These are phyloP conservation scores for Hypoxylon rickii DNA, from an alignment of 495 filamentous ascomycete genomes.

Conservation along the genomic window DNA sequence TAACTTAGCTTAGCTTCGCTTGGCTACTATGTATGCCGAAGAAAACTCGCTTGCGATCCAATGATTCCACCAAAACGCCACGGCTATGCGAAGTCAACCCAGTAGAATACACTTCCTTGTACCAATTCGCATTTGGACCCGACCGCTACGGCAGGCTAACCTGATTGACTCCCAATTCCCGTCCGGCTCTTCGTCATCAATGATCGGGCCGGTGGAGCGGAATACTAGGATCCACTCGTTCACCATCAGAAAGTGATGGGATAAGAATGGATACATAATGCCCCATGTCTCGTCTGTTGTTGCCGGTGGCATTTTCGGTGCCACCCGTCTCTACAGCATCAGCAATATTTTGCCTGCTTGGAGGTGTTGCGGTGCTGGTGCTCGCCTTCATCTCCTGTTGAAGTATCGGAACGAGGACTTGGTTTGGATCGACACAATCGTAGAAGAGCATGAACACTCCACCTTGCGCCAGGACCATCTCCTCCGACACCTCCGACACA, in stretches of 20 bases:
- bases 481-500: constrained; percentile 73
- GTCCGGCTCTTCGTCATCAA: neutral
- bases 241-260: constrained; percentile 22
- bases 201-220: constrained; percentile 33
- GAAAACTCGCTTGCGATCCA: neutral
- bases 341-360: neutral
- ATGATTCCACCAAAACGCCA: constrained; percentile 21
- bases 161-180: neutral
- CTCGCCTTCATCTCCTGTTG: neutral
- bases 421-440: constrained; percentile 62
- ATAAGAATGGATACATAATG: constrained; percentile 12
- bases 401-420: constrained; percentile 29
- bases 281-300: neutral
- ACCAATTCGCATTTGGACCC: neutral
- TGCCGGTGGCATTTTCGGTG: neutral
- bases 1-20: no score
- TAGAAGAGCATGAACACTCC: constrained; percentile 98
- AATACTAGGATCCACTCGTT: constrained; percentile 33
- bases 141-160: neutral
- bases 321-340: neutral
- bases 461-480: constrained; percentile 72
- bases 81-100: constrained; percentile 24
- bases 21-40: no score
- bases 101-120: constrained; percentile 15
- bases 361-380: neutral